Evolutionary conservation across 192 early-diverging fungal species (phyloP).

Genomic region (Funneliformis mosseae): DNA sequence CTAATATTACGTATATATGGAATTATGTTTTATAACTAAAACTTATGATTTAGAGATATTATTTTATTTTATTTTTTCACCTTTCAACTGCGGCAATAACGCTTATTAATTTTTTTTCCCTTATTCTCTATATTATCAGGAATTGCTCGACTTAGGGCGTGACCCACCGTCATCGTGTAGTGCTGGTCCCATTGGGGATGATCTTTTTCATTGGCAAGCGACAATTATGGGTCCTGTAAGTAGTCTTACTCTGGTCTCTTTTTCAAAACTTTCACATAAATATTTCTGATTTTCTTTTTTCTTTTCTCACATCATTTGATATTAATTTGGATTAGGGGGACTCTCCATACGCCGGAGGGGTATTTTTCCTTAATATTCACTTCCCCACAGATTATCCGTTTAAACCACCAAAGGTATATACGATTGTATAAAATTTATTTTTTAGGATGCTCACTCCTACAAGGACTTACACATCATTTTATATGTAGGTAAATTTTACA

Average conservation of each 20-base stretch:
- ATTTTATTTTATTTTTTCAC: not conserved
- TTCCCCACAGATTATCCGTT: constrained; percentile 99
- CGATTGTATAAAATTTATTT: not conserved
- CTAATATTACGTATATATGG: not conserved
- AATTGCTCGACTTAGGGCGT: constrained; percentile 92
- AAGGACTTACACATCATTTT: not conserved
- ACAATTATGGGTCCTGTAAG: constrained; percentile 97
- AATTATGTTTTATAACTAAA: not conserved
- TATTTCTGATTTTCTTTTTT: constrained; percentile 15
- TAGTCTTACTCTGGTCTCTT: constrained; percentile 7
- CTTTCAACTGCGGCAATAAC: not conserved
- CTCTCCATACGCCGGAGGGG: constrained; percentile 91
- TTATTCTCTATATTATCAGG: constrained; percentile 48
- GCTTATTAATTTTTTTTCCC: not conserved
- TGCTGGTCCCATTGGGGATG: constrained; percentile 94
- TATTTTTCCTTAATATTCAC: constrained; percentile 97
- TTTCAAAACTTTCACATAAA: not conserved
- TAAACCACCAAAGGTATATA: constrained; percentile 92
- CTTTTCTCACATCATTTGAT: constrained; percentile 6
- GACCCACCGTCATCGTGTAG: constrained; percentile 98
- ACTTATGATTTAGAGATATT: not conserved
- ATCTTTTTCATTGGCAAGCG: constrained; percentile 94
- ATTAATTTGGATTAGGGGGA: constrained; percentile 65
- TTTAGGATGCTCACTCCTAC: not conserved
- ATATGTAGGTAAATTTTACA: constrained; percentile 81